These are phyloP conservation scores for Zymoseptoria ardabiliae DNA, from an alignment of 2,329 filamentous ascomycete species.

Conservation along the genomic window DNA sequence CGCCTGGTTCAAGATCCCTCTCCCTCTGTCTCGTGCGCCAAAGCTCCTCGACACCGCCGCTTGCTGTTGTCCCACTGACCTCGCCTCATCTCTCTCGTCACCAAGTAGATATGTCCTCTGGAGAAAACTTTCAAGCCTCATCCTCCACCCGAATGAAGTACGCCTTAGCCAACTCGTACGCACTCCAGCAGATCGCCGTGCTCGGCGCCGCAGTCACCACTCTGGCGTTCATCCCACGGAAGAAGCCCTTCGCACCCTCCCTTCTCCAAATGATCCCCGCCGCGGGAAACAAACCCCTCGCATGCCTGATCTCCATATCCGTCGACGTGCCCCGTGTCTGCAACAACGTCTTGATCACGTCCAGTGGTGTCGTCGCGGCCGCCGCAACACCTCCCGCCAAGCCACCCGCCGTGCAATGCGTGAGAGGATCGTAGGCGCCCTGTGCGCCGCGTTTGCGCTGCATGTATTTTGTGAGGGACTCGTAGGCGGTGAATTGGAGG, in stretches of 20 bases:
- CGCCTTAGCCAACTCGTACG: constrained; percentile 62
- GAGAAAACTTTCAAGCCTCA: constrained; percentile 9
- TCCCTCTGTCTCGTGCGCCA: not conserved
- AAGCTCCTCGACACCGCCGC: not conserved
- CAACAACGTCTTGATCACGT: constrained; percentile 95
- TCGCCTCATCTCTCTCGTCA: not conserved
- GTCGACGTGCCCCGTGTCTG: constrained; percentile 82
- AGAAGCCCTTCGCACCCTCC: constrained; percentile 81
- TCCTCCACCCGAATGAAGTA: constrained; percentile 49
- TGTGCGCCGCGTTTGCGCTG: constrained; percentile 47
- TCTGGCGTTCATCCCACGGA: constrained; percentile 83
- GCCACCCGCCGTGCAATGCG: constrained; percentile 87
- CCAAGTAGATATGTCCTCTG: not conserved
- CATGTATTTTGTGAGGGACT: constrained; percentile 89
- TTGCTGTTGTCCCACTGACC: not conserved
- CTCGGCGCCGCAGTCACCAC: constrained; percentile 97
- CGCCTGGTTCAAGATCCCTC: not conserved
- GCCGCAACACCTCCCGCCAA: constrained; percentile 90
- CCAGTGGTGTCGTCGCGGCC: constrained; percentile 88
- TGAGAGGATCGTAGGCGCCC: constrained; percentile 74
- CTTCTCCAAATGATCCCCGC: constrained; percentile 74
- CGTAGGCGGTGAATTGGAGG: constrained; percentile 94
- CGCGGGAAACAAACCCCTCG: constrained; percentile 72
- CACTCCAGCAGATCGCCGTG: constrained; percentile 97
- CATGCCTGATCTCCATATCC: constrained; percentile 74